Conservation (phyloP, 345 rosid species). For the Brassica cretica region DNA sequence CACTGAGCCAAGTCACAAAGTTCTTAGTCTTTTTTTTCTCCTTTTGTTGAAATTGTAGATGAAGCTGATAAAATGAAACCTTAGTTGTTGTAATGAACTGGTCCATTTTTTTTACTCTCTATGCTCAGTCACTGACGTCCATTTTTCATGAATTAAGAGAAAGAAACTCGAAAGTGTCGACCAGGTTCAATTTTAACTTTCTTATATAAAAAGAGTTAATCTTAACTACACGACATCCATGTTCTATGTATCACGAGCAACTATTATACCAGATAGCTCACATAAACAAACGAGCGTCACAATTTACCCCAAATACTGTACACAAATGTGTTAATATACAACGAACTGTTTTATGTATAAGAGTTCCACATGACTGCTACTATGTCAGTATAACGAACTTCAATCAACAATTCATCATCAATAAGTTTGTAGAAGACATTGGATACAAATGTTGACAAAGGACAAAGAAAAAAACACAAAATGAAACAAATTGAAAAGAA, state of each 20-base stretch:
- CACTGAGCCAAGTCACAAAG: constrained; percentile 1
- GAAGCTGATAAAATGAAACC: constrained; percentile 12
- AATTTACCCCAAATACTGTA: not conserved
- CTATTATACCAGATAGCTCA: not conserved
- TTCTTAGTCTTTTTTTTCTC: not conserved
- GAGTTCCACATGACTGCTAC: not conserved
- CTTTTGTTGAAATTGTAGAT: constrained; percentile 19
- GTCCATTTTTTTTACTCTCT: not conserved
- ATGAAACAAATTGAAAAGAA: constrained; percentile 15
- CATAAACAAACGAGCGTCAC: not conserved
- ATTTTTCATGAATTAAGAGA: not conserved
- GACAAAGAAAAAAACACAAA: constrained; percentile 5
- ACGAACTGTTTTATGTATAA: not conserved
- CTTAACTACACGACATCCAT: not conserved
- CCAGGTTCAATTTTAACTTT: not conserved
- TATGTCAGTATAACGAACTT: constrained; percentile 9
- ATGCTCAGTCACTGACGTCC: not conserved
- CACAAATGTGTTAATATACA: constrained; percentile 8
- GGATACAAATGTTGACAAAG: constrained; percentile 23
- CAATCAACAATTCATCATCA: constrained; percentile 30
- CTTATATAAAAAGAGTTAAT: not conserved
- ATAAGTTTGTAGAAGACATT: constrained; percentile 16
- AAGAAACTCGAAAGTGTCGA: not conserved
- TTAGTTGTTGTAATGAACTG: not conserved
- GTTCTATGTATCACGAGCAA: not conserved